Conservation (phyloP, 169 alveolate species). For the Eimeria sp. region DNA sequence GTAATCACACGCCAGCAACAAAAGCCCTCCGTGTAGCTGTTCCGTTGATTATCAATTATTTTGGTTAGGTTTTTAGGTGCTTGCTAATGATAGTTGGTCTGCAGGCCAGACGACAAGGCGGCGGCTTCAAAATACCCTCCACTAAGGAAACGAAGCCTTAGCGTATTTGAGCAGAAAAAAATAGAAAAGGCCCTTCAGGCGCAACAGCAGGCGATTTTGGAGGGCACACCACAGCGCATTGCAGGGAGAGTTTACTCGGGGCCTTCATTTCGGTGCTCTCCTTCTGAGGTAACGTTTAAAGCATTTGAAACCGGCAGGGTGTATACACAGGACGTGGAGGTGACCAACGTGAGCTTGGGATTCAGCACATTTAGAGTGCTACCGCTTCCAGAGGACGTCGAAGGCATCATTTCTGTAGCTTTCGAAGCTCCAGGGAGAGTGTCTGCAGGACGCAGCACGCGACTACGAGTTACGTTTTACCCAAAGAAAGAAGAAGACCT, state of each 20-base stretch:
- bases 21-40: not conserved
- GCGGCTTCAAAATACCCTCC: not conserved
- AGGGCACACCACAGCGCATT: constrained; percentile 68
- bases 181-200: constrained; percentile 62
- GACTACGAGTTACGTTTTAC: constrained; percentile 27
- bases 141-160: constrained; percentile 36
- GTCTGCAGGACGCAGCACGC: constrained; percentile 78
- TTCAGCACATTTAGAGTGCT: constrained; percentile 78
- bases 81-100: not conserved
- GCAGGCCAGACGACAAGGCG: constrained; percentile 34
- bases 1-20: not conserved
- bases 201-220: constrained; percentile 30
- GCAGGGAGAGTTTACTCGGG: constrained; percentile 77
- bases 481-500: constrained; percentile 68
- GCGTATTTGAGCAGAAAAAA: constrained; percentile 69
- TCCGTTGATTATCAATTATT: not conserved
- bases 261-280: constrained; percentile 61
- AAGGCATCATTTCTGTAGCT: constrained; percentile 70
- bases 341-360: constrained; percentile 78
- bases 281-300: constrained; percentile 49
- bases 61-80: not conserved
- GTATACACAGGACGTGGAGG: constrained; percentile 49
- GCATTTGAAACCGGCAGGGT: constrained; percentile 48
- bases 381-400: constrained; percentile 80
- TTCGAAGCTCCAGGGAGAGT: constrained; percentile 78